A percentile compares a stretch with the other conserved stretches of the same genome.
phyloP scores from a whole-genome alignment of 352 stramenopile species.

The Phytophthora crassamura region DNA sequence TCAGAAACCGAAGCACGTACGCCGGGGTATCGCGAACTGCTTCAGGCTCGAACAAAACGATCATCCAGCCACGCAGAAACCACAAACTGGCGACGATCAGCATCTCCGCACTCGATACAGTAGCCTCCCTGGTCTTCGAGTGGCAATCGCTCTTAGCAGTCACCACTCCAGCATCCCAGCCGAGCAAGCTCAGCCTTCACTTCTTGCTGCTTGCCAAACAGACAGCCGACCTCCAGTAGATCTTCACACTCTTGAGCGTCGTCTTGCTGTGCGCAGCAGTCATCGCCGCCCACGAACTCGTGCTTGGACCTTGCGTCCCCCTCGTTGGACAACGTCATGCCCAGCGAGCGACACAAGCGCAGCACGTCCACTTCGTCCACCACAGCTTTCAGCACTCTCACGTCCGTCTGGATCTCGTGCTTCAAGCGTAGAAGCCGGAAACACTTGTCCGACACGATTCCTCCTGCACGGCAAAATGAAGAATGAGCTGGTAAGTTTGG shows the following conservation, averaged over 20 bases:
- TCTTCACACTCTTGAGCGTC: constrained; percentile 1
- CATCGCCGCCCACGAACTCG: constrained; percentile 41
- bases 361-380: constrained; percentile 73
- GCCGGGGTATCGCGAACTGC: constrained; percentile 56
- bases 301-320: constrained; percentile 18
- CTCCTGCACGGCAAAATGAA: no score
- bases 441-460: constrained; percentile 21
- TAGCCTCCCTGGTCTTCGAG: constrained; percentile 62
- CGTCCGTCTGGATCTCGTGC: constrained; percentile 57
- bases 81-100: constrained; percentile 30
- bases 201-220: constrained; percentile 67
- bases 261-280: background rate
- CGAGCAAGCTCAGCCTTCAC: constrained; percentile 50
- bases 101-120: constrained; percentile 22
- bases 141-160: constrained; percentile 34
- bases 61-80: constrained; percentile 61
- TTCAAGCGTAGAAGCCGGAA: constrained; percentile 62
- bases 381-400: constrained; percentile 67
- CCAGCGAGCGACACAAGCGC: constrained; percentile 57
- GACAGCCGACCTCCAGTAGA: constrained; percentile 40
- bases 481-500: no score
- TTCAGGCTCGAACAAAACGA: constrained; percentile 41
- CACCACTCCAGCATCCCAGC: constrained; percentile 44
- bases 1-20: constrained; percentile 64
- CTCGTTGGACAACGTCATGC: constrained; percentile 37